phyloP scores from a whole-genome alignment of 176 grass and related monocot genomes.

The Phoenix dactylifera region DNA sequence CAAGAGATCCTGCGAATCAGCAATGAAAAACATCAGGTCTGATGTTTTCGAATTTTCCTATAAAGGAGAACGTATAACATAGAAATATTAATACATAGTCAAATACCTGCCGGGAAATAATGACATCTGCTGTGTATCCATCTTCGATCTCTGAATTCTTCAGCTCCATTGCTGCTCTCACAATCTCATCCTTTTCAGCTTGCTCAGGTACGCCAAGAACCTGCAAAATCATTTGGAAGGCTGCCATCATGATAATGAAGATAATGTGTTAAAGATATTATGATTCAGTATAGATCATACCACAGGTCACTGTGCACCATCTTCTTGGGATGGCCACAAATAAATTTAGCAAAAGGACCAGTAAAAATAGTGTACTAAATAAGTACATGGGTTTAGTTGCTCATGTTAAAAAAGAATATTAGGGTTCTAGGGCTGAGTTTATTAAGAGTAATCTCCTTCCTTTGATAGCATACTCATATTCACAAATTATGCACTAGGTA shows the following conservation, averaged over 20 bases:
- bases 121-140: conserved; percentile 57
- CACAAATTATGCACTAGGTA: too few species aligned
- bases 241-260: neutral
- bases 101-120: conserved; percentile 56
- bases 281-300: too few species aligned
- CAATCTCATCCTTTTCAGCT: conserved; percentile 98
- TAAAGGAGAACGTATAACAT: neutral
- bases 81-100: conserved; percentile 7
- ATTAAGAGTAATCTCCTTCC: too few species aligned
- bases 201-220: conserved; percentile 73
- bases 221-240: conserved; percentile 30
- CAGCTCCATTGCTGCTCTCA: conserved; percentile 78
- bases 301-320: too few species aligned
- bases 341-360: too few species aligned
- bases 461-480: too few species aligned
- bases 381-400: too few species aligned
- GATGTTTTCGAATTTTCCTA: conserved; percentile 5
- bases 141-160: conserved; percentile 69
- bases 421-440: too few species aligned
- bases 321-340: too few species aligned
- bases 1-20: conserved; percentile 53
- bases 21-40: conserved; percentile 8
- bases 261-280: too few species aligned
- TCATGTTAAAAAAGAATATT: too few species aligned
- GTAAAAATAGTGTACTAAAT: too few species aligned